phyloP scores from a whole-genome alignment of 495 filamentous ascomycete species.

The Penicillium soppii region DNA sequence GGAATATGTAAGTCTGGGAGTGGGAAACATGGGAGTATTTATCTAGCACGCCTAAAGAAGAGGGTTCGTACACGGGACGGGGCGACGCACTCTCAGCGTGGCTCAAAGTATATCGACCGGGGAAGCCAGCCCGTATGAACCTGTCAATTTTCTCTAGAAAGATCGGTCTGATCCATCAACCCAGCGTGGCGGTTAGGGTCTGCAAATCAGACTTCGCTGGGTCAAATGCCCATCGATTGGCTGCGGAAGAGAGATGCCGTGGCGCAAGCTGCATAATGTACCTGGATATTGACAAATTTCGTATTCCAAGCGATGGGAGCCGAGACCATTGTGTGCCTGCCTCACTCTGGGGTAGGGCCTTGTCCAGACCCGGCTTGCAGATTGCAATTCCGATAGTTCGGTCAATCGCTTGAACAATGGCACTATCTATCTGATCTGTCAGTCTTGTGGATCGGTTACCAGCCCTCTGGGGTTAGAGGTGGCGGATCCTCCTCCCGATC shows the following conservation, averaged over 20 bases:
- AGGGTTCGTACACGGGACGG: slow-evolving; percentile 19
- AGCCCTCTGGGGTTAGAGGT: slow-evolving; percentile 2
- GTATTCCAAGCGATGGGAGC: background rate
- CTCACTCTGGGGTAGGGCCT: slow-evolving; percentile 5
- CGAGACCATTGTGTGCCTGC: background rate
- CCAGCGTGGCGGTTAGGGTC: slow-evolving; percentile 21
- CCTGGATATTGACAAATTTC: background rate
- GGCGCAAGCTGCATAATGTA: background rate
- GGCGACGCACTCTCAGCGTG: slow-evolving; percentile 17
- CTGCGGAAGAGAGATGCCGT: background rate
- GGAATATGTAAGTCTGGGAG: background rate
- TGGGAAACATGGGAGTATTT: slow-evolving; percentile 13
- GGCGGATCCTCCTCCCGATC: slow-evolving; percentile 17
- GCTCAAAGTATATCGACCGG: slow-evolving; percentile 22
- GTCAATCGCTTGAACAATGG: slow-evolving; percentile 14
- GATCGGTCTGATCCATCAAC: slow-evolving; percentile 26
- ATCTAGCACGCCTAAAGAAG: slow-evolving; percentile 16
- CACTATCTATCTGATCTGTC: slow-evolving; percentile 29
- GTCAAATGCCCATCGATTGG: background rate
- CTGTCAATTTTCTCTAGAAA: slow-evolving; percentile 11
- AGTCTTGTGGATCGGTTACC: background rate
- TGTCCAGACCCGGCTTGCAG: background rate
- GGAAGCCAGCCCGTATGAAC: slow-evolving; percentile 12
- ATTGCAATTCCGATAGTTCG: slow-evolving; percentile 9
- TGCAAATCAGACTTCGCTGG: slow-evolving; percentile 1